A percentile compares a stretch with the other conserved stretches of the same genome.
Evolutionary conservation across 2,329 filamentous ascomycete species (phyloP).

Genomic region (Emericellopsis atlantica): DNA sequence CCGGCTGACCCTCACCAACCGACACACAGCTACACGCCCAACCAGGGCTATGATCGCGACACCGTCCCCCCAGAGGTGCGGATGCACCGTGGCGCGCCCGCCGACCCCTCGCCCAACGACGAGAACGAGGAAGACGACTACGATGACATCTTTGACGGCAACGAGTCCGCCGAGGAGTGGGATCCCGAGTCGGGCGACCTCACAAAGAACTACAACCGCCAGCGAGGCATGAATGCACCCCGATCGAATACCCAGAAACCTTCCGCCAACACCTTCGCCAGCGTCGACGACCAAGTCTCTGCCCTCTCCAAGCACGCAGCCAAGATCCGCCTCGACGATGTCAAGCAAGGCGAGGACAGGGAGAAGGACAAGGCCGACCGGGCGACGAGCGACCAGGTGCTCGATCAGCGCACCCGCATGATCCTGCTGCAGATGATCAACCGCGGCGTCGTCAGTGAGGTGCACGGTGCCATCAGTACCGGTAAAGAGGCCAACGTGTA

Average conservation of each 20-base stretch:
- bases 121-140: constrained; percentile 22
- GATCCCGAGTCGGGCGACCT: constrained; percentile 52
- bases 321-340: constrained; percentile 69
- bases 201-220: constrained; percentile 81
- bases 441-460: constrained; percentile 73
- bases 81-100: constrained; percentile 12
- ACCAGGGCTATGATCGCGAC: constrained; percentile 28
- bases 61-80: constrained; percentile 17
- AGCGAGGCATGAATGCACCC: constrained; percentile 35
- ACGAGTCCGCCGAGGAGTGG: constrained; percentile 45
- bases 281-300: constrained; percentile 77
- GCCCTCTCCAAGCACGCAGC: constrained; percentile 74
- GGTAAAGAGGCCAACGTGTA: constrained; percentile 99
- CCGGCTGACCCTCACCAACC: constrained; percentile 30
- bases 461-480: constrained; percentile 90
- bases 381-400: constrained; percentile 86
- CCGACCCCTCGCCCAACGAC: constrained; percentile 12
- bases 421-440: constrained; percentile 95
- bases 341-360: constrained; percentile 33
- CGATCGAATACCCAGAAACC: constrained; percentile 71
- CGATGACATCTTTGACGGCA: constrained; percentile 24
- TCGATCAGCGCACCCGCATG: constrained; percentile 91
- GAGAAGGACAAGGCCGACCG: constrained; percentile 84
- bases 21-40: constrained; percentile 28
- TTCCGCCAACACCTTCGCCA: constrained; percentile 63